A percentile compares a stretch with the other conserved stretches of the same genome.
These are phyloP conservation scores for Botrytis sinoallii DNA, from an alignment of 2,329 filamentous ascomycete genomes.

Conservation along the genomic window DNA sequence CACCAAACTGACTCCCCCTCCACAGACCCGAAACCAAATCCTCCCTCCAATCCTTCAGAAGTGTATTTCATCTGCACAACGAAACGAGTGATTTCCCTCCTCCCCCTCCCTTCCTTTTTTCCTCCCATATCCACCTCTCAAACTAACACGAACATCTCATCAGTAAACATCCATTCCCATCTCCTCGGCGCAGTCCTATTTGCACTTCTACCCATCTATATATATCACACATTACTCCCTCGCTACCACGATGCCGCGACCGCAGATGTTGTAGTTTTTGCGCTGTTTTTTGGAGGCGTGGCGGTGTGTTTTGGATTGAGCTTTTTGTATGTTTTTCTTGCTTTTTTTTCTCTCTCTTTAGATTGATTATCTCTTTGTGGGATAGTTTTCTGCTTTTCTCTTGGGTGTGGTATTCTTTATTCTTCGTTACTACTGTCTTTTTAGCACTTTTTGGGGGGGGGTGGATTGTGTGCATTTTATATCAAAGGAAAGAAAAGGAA, in stretches of 20 bases:
- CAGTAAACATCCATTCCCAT: slow-evolving; percentile 42
- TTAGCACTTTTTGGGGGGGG: too few relatives aligned
- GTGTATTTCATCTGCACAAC: slow-evolving; percentile 4
- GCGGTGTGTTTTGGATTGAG: slow-evolving; percentile 41
- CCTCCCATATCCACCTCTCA: neutral
- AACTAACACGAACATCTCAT: neutral
- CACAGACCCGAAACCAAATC: neutral
- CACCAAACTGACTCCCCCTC: neutral
- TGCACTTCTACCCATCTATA: slow-evolving; percentile 34
- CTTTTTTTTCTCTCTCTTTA: neutral
- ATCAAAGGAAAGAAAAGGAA: too few relatives aligned
- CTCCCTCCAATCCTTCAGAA: neutral
- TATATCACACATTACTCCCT: slow-evolving; percentile 33
- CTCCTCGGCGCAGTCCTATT: slow-evolving; percentile 44
- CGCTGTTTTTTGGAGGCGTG: slow-evolving; percentile 41
- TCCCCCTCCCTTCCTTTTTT: neutral
- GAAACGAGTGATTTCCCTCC: neutral
- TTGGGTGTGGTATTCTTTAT: too few relatives aligned
- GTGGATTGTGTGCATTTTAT: too few relatives aligned
- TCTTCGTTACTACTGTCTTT: too few relatives aligned
- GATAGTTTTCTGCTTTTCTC: too few relatives aligned
- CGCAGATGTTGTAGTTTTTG: slow-evolving; percentile 41
- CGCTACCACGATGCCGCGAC: slow-evolving; percentile 36
- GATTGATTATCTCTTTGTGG: too few relatives aligned
- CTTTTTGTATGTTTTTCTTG: slow-evolving; percentile 33